Conservation (phyloP, 768 basidiomycete species). For the Agrocybe pediades region DNA sequence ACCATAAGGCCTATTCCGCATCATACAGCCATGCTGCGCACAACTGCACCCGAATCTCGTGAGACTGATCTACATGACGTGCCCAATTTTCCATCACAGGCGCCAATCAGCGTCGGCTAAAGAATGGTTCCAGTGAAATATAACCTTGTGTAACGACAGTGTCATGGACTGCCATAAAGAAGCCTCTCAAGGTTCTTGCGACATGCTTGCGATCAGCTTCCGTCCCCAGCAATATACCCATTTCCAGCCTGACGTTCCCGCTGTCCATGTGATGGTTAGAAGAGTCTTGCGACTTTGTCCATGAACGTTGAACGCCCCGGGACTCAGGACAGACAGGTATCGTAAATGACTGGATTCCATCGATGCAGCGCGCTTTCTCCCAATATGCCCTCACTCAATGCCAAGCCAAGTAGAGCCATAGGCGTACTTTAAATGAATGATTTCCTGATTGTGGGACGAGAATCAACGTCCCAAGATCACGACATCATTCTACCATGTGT, state of each 20-base stretch:
- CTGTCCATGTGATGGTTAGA: neutral
- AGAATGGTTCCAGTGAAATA: neutral
- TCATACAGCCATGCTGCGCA: neutral
- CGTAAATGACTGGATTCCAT: too few species aligned
- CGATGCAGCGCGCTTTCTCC: too few species aligned
- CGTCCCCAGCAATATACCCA: neutral
- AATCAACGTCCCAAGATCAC: neutral
- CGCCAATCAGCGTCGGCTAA: neutral
- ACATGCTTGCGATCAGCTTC: slow-evolving; percentile 5
- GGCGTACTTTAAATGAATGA: too few species aligned
- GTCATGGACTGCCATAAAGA: neutral
- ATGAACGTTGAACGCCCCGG: neutral
- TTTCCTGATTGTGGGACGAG: slow-evolving; percentile 1
- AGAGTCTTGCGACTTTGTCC: neutral
- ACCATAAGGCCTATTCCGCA: neutral
- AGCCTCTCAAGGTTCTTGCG: slow-evolving; percentile 1
- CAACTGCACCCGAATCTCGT: neutral
- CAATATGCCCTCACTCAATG: too few species aligned
- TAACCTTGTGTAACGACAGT: neutral
- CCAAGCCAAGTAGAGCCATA: neutral
- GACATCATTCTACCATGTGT: slow-evolving; percentile 5
- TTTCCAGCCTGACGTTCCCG: neutral
- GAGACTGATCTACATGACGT: neutral
- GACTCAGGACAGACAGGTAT: too few species aligned
- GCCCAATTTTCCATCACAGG: neutral